Base-by-base conservation (phyloP, 2,329 filamentous ascomycete genomes). In the Cryphonectria nitschkei region DNA sequence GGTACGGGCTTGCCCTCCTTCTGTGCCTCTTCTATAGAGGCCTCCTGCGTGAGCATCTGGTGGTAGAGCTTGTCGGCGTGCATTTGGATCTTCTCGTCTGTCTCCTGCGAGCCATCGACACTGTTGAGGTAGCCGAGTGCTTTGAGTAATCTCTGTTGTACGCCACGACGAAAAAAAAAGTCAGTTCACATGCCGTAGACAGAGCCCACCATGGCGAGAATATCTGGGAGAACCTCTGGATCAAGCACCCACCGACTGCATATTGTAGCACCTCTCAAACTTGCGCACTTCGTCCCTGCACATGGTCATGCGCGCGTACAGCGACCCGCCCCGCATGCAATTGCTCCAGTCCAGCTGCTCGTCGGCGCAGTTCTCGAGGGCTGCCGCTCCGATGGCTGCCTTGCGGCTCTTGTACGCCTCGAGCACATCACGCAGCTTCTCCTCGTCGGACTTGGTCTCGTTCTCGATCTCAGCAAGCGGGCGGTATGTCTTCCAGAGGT, bases 21-120 rank as follows among this genome's bases (percentile, higher is more conserved):
- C 80, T 90, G 90, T 50, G 92, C 92, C 76, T 89, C 86, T 74
- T 92, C 89, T n/a, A 93, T 89, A 73, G 87, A 88, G 29, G 84
- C 85, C 81, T 99, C 95, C 79, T 97, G 94, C 73, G 89, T 87
- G 52, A 97, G 81, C 90, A 98, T 94, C 75, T 92, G 89, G 77
- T 95, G 92, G 81, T 94, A 99, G 56, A 99, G 86, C 74, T 89
- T 89, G 82, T 99, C 96, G 71, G 95, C 95, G 80, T 98, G 95
- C 91, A 98, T 93, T 81, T 98, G 96, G 73, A 99, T 94, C 75
- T 92, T 89, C 79, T 98, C 95, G 76, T 97, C 93, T 67, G 93
- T 87, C 41, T 90, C 86, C 0, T 86, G 82, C 11, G 90, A 84
- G 32, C 90, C 88, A 61, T 92, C 88, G 73, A 88, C 84, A 37